Percentiles rank a stretch among this genome's conserved stretches.
These are phyloP conservation scores for Xylariaceae sp. DNA, from an alignment of 2,329 filamentous ascomycete genomes.

Conservation along the genomic window DNA sequence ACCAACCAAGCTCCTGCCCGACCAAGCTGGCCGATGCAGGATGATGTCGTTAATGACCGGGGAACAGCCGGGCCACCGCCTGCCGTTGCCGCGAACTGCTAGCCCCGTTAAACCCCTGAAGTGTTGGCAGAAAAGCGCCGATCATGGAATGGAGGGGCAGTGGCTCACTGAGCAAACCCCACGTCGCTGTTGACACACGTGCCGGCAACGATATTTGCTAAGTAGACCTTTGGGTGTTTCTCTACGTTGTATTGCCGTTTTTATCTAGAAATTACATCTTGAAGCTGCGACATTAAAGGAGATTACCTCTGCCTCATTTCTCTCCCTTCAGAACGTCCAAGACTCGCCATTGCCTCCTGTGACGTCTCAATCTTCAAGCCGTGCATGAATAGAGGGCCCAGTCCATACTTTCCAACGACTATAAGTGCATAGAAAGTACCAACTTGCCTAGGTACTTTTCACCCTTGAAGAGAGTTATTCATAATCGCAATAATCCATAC, in stretches of 20 bases:
- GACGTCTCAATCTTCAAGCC: too few relatives aligned
- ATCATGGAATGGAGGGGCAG: slow-evolving; percentile 9
- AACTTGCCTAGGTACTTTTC: too few relatives aligned
- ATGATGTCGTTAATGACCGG: slow-evolving; percentile 6
- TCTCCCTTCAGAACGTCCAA: too few relatives aligned
- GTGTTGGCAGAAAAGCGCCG: slow-evolving; percentile 6
- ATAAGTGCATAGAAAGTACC: too few relatives aligned
- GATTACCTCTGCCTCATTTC: background rate
- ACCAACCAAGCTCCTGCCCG: background rate
- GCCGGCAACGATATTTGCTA: background rate
- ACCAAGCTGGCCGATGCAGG: background rate
- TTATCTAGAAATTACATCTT: too few relatives aligned
- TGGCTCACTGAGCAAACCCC: background rate
- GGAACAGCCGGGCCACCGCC: slow-evolving; percentile 14
- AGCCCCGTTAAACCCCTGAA: background rate
- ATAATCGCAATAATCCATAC: too few relatives aligned
- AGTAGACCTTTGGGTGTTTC: background rate
- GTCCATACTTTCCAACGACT: too few relatives aligned
- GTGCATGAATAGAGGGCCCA: too few relatives aligned
- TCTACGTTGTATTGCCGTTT: background rate
- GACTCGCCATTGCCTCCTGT: too few relatives aligned
- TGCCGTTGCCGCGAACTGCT: slow-evolving; percentile 1
- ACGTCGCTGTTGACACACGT: background rate
- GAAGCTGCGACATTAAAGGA: too few relatives aligned
- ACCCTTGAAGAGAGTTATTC: too few relatives aligned